A percentile compares a stretch with the other conserved stretches of the same genome.
These are phyloP conservation scores for Austroboletus niveus DNA, from an alignment of 1,284 basidiomycete genomes.

Conservation along the genomic window DNA sequence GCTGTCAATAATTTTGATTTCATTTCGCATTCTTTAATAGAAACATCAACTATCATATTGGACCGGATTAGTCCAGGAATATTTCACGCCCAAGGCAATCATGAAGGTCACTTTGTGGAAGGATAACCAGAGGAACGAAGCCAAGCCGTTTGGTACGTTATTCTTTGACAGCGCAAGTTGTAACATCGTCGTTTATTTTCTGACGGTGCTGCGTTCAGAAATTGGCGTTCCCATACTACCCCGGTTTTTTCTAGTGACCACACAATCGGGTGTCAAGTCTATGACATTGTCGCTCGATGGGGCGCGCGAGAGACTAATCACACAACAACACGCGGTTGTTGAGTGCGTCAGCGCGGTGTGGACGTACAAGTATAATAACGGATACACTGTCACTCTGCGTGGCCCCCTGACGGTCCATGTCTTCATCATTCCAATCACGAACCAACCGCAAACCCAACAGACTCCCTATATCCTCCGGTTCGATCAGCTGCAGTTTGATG, in stretches of 20 bases:
- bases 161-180: conserved; percentile 1
- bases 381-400: conserved; percentile 69
- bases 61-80: conserved; percentile 58
- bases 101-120: conserved; percentile 81
- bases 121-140: conserved; percentile 70
- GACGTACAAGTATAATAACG: conserved; percentile 74
- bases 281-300: conserved; percentile 73
- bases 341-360: conserved; percentile 69
- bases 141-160: conserved; percentile 72
- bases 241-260: conserved; percentile 79
- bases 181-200: conserved; percentile 13
- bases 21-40: conserved; percentile 30
- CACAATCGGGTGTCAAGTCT: conserved; percentile 74
- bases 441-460: conserved; percentile 22
- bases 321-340: conserved; percentile 52
- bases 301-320: conserved; percentile 57
- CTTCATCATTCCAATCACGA: conserved; percentile 37
- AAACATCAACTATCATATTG: conserved; percentile 65
- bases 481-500: conserved; percentile 68
- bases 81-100: conserved; percentile 61
- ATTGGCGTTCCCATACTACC: conserved; percentile 73
- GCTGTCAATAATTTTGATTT: conserved; percentile 6
- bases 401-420: conserved; percentile 68
- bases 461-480: conserved; percentile 48
- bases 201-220: conserved; percentile 43